A percentile compares a stretch with the other conserved stretches of the same genome.
phyloP scores from a whole-genome alignment of 2,329 filamentous ascomycete genomes.

The Chaetomiaceae sp. region DNA sequence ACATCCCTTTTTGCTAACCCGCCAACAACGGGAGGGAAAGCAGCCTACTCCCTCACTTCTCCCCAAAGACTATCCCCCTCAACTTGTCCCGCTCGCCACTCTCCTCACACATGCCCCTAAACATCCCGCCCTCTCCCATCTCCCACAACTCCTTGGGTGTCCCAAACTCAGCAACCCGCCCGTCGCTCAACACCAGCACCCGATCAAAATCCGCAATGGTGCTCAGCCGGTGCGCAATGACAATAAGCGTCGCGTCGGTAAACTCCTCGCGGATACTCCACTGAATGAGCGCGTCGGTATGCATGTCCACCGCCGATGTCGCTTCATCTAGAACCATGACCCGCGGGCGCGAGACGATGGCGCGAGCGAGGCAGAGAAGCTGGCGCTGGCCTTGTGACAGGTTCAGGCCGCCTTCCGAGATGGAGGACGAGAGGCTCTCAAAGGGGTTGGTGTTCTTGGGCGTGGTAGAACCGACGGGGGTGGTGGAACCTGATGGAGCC shows the following conservation, averaged over 20 bases:
- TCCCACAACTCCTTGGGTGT: conserved; percentile 59
- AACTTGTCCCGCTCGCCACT: conserved; percentile 41
- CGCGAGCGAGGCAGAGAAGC: conserved; percentile 68
- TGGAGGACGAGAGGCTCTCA: conserved; percentile 54
- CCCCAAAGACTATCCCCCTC: conserved; percentile 41
- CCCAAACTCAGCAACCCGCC: conserved; percentile 63
- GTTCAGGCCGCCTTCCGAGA: conserved; percentile 70
- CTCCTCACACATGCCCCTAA: conserved; percentile 29
- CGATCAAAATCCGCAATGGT: conserved; percentile 75
- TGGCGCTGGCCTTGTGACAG: conserved; percentile 73
- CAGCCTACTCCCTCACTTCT: too few relatives aligned
- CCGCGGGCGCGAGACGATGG: conserved; percentile 66
- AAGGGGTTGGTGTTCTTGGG: conserved; percentile 62
- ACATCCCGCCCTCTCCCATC: conserved; percentile 32
- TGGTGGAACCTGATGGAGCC: conserved; percentile 37
- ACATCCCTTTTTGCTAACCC: too few relatives aligned
- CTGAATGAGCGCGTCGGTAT: conserved; percentile 70
- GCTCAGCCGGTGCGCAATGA: conserved; percentile 71
- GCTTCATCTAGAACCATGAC: conserved; percentile 80
- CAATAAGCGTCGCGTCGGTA: conserved; percentile 61
- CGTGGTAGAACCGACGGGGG: conserved; percentile 35
- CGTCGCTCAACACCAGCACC: conserved; percentile 67
- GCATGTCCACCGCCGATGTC: conserved; percentile 74
- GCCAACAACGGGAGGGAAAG: too few relatives aligned
- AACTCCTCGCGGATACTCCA: conserved; percentile 69